These are phyloP conservation scores for Albophoma yamanashiensis DNA, from an alignment of 2,329 filamentous ascomycete genomes.

Conservation along the genomic window DNA sequence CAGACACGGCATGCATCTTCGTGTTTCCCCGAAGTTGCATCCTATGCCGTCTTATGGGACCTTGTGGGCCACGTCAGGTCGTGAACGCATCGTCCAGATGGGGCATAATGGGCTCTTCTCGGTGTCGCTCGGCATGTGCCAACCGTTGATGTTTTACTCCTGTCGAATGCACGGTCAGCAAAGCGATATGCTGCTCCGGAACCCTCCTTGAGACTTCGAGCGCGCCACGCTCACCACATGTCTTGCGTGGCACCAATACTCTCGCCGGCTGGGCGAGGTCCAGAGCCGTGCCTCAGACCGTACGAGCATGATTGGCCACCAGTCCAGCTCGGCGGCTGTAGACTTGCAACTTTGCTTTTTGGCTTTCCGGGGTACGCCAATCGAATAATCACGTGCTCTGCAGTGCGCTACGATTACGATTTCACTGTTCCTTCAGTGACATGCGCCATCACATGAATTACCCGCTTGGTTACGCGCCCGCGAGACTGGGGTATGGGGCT, in stretches of 20 bases:
- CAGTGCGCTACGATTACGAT: neutral
- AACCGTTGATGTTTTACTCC: neutral
- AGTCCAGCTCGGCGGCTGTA: neutral
- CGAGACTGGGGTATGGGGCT: neutral
- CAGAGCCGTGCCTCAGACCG: neutral
- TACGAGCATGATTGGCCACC: neutral
- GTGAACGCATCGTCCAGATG: neutral
- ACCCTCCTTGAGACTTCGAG: too few relatives aligned
- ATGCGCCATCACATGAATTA: neutral
- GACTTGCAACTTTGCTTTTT: neutral
- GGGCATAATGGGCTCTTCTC: neutral
- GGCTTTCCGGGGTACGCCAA: neutral
- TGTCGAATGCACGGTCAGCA: neutral
- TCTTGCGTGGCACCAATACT: neutral
- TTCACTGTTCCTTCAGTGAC: neutral
- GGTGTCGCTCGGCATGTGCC: neutral
- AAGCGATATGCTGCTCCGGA: neutral
- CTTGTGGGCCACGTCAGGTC: neutral
- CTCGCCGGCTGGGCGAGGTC: neutral
- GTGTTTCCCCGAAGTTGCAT: neutral
- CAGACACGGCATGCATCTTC: neutral
- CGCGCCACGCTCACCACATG: neutral
- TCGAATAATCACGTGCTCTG: neutral
- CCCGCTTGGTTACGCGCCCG: neutral
- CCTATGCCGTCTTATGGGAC: neutral